Evolutionary conservation across 2,329 filamentous ascomycete species (phyloP), one percentile per base, ranked within the genome.

Genomic region (Botryotinia globosa): DNA sequence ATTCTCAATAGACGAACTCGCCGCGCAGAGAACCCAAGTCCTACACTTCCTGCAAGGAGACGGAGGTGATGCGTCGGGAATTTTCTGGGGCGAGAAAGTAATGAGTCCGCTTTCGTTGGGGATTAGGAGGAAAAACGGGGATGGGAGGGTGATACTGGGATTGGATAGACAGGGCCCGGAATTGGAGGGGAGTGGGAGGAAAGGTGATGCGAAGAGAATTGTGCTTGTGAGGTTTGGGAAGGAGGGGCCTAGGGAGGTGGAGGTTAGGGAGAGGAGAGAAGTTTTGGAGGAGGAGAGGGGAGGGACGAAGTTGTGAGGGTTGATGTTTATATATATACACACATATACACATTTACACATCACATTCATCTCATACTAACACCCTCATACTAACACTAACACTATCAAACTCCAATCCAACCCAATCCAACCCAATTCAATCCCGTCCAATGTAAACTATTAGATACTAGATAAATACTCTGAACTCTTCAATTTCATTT

Each of bases 161-260:
- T 78, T 92, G n/a, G 87, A 89, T 69, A 85, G 84, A 76, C 87
- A 89, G 0, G 88, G 88, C 0, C 83, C 82, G 6, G 89, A 91
- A 79, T 81, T 91, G 51, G 82, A 81, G 76, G 84, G 77, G 0
- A 83, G 79, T 4, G 83, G 79, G 4, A 82, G 86, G 67, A 85
- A 84, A 0, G 90, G 90, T 0, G 90, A 91, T 75, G 83, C 81
- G 80, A 85, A 89, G 76, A 84, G 85, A n/a, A 88, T 90, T 12
- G 85, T 90, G 25, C 74, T 91, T 74, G 85, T 89, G 6, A 82
- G 81, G 69, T 88, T 89, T 78, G 80, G 75, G 10, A 87, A 84
- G 79, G 85, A 82, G 0, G 86, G 85, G 1, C 87, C 87, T 32
- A 82, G 81, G 59, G 80, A 87, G 73, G 83, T 90, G 2, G 87